These are phyloP conservation scores for Buddleja alternifolia DNA, from an alignment of 257 asterid genomes.

Conservation along the genomic window DNA sequence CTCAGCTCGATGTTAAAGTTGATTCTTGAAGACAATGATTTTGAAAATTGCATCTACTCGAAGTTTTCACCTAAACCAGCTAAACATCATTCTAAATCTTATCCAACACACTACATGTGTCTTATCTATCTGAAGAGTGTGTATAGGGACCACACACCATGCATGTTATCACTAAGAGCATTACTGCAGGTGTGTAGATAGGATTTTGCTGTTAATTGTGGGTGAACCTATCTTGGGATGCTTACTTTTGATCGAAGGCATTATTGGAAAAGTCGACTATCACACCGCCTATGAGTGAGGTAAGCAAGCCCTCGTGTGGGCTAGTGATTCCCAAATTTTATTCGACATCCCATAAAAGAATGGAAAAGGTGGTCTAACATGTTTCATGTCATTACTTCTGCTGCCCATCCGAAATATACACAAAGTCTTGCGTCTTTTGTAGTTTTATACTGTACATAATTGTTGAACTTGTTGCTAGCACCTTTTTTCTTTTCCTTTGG, in stretches of 20 bases:
- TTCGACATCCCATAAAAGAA: background rate
- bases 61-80: slow-evolving; percentile 11
- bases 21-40: slow-evolving; percentile 37
- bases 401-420: slow-evolving; percentile 20
- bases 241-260: background rate
- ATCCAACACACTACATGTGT: too few relatives aligned
- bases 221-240: slow-evolving; percentile 18
- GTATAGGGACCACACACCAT: too few relatives aligned
- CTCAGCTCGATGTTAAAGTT: slow-evolving; percentile 34
- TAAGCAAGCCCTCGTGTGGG: background rate
- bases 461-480: slow-evolving; percentile 24
- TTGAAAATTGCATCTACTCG: slow-evolving; percentile 20
- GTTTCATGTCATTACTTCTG: background rate
- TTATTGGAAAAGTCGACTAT: background rate
- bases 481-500: slow-evolving; percentile 10
- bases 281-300: background rate
- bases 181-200: too few relatives aligned
- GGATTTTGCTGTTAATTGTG: too few relatives aligned
- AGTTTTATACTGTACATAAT: slow-evolving; percentile 38
- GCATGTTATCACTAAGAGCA: too few relatives aligned
- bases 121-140: too few relatives aligned
- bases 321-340: slow-evolving; percentile 1
- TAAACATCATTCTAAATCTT: background rate
- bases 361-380: slow-evolving; percentile 7
- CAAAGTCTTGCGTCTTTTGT: slow-evolving; percentile 14